phyloP scores from a whole-genome alignment of 177 flowering plant species.

The Vitis hybrid region DNA sequence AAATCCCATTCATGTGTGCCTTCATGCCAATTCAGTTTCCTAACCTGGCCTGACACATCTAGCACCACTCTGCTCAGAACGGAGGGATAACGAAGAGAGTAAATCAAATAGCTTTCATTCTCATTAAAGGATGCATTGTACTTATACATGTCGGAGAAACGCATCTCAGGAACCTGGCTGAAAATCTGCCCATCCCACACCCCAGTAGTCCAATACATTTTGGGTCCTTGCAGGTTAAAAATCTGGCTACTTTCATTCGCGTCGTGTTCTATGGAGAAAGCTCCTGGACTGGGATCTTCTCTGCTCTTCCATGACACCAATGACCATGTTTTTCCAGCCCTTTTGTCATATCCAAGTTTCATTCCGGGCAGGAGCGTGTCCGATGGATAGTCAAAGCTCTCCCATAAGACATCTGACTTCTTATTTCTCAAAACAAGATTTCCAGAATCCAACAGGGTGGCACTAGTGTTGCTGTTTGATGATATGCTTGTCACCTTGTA shows the following conservation, averaged over 20 bases:
- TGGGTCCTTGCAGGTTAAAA: slow-evolving; percentile 21
- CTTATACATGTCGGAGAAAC: slow-evolving; percentile 23
- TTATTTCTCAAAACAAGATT: too few relatives aligned
- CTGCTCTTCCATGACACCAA: slow-evolving; percentile 44
- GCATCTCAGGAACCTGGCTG: slow-evolving; percentile 38
- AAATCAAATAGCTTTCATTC: slow-evolving; percentile 36
- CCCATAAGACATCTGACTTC: too few relatives aligned
- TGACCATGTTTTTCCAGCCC: too few relatives aligned
- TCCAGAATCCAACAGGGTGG: too few relatives aligned
- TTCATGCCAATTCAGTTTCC: slow-evolving; percentile 8
- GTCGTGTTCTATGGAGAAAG: slow-evolving; percentile 31
- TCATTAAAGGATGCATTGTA: slow-evolving; percentile 28
- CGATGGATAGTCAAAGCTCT: too few relatives aligned
- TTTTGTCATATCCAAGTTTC: too few relatives aligned
- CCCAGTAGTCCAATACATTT: slow-evolving; percentile 41
- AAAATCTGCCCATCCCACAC: slow-evolving; percentile 30
- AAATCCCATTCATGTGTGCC: slow-evolving; percentile 21
- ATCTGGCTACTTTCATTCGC: slow-evolving; percentile 25
- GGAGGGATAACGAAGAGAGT: slow-evolving; percentile 17
- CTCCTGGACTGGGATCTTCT: slow-evolving; percentile 48
- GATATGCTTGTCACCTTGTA: too few relatives aligned
- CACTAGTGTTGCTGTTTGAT: too few relatives aligned
- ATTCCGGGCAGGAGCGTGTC: too few relatives aligned
- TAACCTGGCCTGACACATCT: slow-evolving; percentile 37
- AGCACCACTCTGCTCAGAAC: slow-evolving; percentile 24